Percentiles rank a stretch among this genome's conserved stretches.
phyloP scores from a whole-genome alignment of 495 filamentous ascomycete species.

The Clohesyomyces aquaticus region DNA sequence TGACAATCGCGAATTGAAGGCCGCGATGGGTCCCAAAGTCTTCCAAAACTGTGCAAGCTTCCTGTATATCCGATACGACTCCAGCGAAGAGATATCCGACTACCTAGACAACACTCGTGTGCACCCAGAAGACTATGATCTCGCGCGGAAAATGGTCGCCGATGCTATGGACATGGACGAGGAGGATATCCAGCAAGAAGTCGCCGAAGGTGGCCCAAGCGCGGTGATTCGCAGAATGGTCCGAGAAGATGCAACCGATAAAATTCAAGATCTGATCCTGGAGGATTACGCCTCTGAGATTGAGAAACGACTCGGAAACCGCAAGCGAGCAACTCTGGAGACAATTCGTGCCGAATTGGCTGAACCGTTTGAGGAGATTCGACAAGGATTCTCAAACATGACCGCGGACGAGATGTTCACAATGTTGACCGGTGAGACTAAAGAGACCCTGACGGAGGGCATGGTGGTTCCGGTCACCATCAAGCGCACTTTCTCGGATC shows the following conservation, averaged over 20 bases:
- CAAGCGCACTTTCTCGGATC: constrained; percentile 84
- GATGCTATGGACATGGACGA: constrained; percentile 96
- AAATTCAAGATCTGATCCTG: constrained; percentile 92
- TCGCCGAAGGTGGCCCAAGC: constrained; percentile 80
- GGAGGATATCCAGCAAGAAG: constrained; percentile 94
- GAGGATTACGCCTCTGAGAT: constrained; percentile 97
- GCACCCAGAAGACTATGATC: constrained; percentile 96
- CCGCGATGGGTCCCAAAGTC: constrained; percentile 83
- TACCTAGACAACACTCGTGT: constrained; percentile 95
- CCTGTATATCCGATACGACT: constrained; percentile 83
- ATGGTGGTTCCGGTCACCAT: constrained; percentile 93
- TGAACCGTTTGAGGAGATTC: constrained; percentile 90
- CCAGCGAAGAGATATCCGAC: constrained; percentile 75
- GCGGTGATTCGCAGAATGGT: constrained; percentile 92
- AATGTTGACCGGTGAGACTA: constrained; percentile 93
- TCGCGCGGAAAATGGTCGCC: constrained; percentile 96
- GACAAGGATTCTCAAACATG: constrained; percentile 74
- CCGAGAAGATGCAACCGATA: constrained; percentile 86
- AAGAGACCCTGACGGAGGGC: constrained; percentile 75
- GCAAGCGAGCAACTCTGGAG: constrained; percentile 94
- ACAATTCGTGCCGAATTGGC: constrained; percentile 93
- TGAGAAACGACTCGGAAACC: constrained; percentile 87
- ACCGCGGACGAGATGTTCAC: constrained; percentile 85
- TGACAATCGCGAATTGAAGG: constrained; percentile 57
- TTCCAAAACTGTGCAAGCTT: constrained; percentile 98